Conservation (phyloP, 768 basidiomycete species). For the Sarcodon sp. region DNA sequence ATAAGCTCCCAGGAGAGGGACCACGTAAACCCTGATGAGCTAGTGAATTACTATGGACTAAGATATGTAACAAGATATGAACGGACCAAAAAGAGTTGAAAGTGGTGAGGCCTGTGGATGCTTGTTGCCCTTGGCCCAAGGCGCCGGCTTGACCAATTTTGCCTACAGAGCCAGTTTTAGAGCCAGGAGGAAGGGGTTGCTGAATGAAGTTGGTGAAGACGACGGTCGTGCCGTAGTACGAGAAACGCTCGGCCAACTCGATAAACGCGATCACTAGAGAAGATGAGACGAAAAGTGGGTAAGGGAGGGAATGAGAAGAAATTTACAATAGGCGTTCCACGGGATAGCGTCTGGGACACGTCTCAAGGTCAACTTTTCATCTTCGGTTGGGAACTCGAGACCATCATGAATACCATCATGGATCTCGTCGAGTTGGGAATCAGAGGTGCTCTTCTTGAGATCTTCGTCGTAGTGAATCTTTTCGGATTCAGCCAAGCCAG, state of each 20-base stretch:
- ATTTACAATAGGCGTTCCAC: conserved; percentile 18
- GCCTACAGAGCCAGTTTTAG: conserved; percentile 51
- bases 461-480: conserved; percentile 10
- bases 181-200: conserved; percentile 49
- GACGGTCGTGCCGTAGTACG: conserved; percentile 30
- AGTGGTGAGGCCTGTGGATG: conserved; percentile 40
- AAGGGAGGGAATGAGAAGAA: background rate
- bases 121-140: conserved; percentile 51
- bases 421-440: conserved; percentile 14
- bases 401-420: conserved; percentile 32
- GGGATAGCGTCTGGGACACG: conserved; percentile 40
- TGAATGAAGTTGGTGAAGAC: conserved; percentile 64
- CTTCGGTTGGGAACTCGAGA: conserved; percentile 49
- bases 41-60: background rate
- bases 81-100: conserved; percentile 1
- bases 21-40: conserved; percentile 41
- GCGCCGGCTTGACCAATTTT: conserved; percentile 50
- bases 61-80: background rate
- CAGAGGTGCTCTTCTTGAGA: conserved; percentile 8
- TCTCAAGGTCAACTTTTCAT: conserved; percentile 44
- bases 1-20: conserved; percentile 58
- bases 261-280: conserved; percentile 46
- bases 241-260: conserved; percentile 67
- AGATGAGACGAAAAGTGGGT: background rate
- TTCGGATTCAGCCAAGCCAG: conserved; percentile 8